These are phyloP conservation scores for Corymbia maculata DNA, from an alignment of 345 rosid genomes.

Conservation along the genomic window DNA sequence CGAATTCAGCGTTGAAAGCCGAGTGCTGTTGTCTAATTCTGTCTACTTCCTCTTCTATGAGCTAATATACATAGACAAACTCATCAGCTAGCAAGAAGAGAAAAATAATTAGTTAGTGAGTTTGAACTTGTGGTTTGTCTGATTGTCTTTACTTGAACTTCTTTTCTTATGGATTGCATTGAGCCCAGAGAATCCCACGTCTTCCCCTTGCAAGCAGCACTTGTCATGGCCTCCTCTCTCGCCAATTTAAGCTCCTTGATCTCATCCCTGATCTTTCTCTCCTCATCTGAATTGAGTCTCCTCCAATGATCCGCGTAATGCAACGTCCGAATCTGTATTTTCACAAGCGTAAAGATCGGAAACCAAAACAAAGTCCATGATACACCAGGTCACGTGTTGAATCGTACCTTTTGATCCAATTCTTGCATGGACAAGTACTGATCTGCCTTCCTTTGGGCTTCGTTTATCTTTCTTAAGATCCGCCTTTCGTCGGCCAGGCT, in stretches of 20 bases:
- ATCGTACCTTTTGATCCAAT: not conserved
- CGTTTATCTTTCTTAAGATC: not conserved
- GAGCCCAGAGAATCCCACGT: not conserved
- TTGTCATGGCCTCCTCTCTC: not conserved
- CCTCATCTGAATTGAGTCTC: not conserved
- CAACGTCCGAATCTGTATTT: not conserved
- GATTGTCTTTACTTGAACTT: not conserved
- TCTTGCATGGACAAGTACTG: not conserved
- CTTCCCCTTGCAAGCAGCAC: not conserved
- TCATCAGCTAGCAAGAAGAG: not conserved
- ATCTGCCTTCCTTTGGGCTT: not conserved
- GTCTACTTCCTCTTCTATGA: not conserved
- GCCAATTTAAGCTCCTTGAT: not conserved
- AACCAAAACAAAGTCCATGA: not conserved
- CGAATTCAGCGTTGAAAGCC: not conserved
- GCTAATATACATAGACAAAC: not conserved
- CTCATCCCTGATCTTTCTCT: not conserved
- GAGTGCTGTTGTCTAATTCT: not conserved
- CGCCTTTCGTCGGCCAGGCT: not conserved
- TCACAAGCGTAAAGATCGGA: not conserved
- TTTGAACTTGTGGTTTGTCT: not conserved
- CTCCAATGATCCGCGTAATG: fast-evolving
- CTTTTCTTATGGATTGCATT: not conserved
- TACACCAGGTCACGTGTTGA: not conserved
- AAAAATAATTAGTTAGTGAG: not conserved